Evolutionary conservation across 2,329 filamentous ascomycete genomes (phyloP).

Genomic region (Trichoderma lentiforme): DNA sequence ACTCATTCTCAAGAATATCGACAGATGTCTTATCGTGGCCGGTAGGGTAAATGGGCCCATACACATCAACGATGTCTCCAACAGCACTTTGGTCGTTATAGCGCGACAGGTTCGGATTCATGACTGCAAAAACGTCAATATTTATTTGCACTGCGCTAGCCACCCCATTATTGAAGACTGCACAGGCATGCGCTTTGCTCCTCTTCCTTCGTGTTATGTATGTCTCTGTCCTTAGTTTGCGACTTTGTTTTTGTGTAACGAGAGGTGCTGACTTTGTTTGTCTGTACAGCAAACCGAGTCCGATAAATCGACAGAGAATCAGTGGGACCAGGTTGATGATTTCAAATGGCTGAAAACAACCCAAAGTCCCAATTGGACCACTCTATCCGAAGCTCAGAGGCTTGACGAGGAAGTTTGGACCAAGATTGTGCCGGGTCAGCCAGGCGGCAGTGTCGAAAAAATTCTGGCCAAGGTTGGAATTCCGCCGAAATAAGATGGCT

Average conservation of each 20-base stretch:
- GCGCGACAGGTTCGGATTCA: constrained; percentile 93
- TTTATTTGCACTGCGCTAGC: constrained; percentile 79
- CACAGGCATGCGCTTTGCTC: constrained; percentile 71
- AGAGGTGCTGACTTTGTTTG: constrained; percentile 7
- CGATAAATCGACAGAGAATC: constrained; percentile 50
- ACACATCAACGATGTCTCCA: constrained; percentile 72
- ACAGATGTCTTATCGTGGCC: constrained; percentile 68
- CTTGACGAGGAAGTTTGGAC: constrained; percentile 66
- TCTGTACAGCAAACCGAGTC: constrained; percentile 27
- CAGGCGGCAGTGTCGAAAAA: constrained; percentile 60
- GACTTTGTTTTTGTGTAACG: background rate
- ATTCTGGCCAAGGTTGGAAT: constrained; percentile 56
- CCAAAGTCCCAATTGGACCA: constrained; percentile 82
- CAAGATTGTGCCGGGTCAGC: constrained; percentile 61
- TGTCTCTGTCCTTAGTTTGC: constrained; percentile 32
- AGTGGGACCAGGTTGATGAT: constrained; percentile 90
- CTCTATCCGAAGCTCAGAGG: constrained; percentile 59
- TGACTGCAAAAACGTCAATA: constrained; percentile 72
- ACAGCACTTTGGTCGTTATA: constrained; percentile 73
- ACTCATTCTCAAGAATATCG: constrained; percentile 64
- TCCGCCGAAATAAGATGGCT: constrained; percentile 20
- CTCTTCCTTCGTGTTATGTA: constrained; percentile 68
- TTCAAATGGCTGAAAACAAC: constrained; percentile 95
- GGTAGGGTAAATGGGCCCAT: constrained; percentile 76
- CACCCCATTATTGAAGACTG: constrained; percentile 95